A percentile compares a stretch with the other conserved stretches of the same genome.
phyloP scores from a whole-genome alignment of 2,329 filamentous ascomycete genomes.

The Aspergillus sp. region DNA sequence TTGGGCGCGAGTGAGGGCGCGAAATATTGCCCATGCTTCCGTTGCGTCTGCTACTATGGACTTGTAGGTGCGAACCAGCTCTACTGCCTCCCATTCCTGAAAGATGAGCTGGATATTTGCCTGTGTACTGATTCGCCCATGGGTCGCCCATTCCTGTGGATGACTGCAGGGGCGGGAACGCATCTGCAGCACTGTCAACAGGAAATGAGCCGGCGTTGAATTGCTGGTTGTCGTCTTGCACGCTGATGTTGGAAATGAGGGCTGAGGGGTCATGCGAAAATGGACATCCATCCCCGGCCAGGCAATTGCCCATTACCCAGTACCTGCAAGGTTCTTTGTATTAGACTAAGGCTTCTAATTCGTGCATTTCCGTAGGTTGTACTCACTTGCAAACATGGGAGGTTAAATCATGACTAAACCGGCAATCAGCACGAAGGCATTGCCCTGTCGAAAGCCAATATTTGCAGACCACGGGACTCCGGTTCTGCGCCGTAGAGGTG shows the following conservation, averaged over 20 bases:
- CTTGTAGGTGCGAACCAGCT: constrained; percentile 25
- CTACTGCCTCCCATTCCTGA: constrained; percentile 40
- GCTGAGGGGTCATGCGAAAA: constrained; percentile 94
- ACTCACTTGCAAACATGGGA: constrained; percentile 97
- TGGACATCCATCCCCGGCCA: constrained; percentile 87
- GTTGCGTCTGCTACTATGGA: constrained; percentile 28
- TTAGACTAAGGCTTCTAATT: not conserved
- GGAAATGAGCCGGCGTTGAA: constrained; percentile 61
- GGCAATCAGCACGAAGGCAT: constrained; percentile 89
- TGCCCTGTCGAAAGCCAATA: constrained; percentile 95
- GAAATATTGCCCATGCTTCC: constrained; percentile 50
- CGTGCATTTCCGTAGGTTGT: not conserved
- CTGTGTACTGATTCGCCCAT: constrained; percentile 44
- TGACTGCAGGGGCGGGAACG: constrained; percentile 70
- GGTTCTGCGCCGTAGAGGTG: constrained; percentile 69
- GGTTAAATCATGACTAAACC: constrained; percentile 93
- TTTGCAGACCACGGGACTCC: constrained; percentile 88
- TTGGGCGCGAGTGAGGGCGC: constrained; percentile 72
- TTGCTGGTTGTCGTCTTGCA: constrained; percentile 51
- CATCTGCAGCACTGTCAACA: constrained; percentile 68
- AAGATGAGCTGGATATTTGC: constrained; percentile 40
- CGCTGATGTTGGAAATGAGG: constrained; percentile 70
- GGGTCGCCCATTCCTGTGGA: constrained; percentile 54
- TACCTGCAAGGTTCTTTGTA: constrained; percentile 54
- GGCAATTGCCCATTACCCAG: constrained; percentile 91